phyloP scores from a whole-genome alignment of 2,329 filamentous ascomycete genomes.

The Orbilia brochopaga region DNA sequence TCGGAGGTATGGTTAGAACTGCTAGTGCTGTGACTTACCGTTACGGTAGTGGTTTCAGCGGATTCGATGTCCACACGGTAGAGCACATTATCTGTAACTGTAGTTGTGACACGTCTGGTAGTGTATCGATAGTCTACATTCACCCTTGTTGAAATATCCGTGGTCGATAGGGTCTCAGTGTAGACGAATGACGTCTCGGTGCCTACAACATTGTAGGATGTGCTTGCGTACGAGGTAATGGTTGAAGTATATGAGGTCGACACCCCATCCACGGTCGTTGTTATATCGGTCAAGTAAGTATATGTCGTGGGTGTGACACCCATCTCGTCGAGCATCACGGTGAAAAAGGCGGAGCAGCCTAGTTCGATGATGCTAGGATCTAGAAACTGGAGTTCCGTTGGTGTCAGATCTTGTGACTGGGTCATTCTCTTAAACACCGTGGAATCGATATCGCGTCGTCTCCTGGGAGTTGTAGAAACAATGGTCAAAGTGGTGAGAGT shows the following conservation, averaged over 20 bases:
- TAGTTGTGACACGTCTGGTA: not conserved
- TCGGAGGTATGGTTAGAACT: no score
- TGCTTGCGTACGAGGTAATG: slow-evolving; percentile 5
- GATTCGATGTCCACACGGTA: not conserved
- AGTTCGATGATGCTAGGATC: slow-evolving; percentile 21
- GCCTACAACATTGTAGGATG: slow-evolving; percentile 13
- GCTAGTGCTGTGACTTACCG: not conserved
- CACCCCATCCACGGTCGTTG: not conserved
- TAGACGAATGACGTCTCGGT: slow-evolving; percentile 5
- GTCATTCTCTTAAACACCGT: slow-evolving; percentile 5
- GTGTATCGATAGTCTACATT: not conserved
- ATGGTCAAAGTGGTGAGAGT: not conserved
- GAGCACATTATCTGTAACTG: not conserved
- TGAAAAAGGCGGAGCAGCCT: slow-evolving; percentile 19
- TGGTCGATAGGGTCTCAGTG: not conserved
- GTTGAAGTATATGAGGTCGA: slow-evolving; percentile 6
- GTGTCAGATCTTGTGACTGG: slow-evolving; percentile 16
- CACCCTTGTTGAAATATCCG: not conserved
- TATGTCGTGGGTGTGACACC: slow-evolving; percentile 12
- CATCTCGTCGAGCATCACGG: slow-evolving; percentile 1
- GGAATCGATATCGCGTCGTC: not conserved
- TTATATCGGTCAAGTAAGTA: slow-evolving; percentile 16
- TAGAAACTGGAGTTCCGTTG: not conserved
- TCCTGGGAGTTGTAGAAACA: not conserved
- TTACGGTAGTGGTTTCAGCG: slow-evolving; percentile 10